Base-by-base conservation (phyloP, 352 stramenopile species). In the Pythium vanterpoolii region DNA sequence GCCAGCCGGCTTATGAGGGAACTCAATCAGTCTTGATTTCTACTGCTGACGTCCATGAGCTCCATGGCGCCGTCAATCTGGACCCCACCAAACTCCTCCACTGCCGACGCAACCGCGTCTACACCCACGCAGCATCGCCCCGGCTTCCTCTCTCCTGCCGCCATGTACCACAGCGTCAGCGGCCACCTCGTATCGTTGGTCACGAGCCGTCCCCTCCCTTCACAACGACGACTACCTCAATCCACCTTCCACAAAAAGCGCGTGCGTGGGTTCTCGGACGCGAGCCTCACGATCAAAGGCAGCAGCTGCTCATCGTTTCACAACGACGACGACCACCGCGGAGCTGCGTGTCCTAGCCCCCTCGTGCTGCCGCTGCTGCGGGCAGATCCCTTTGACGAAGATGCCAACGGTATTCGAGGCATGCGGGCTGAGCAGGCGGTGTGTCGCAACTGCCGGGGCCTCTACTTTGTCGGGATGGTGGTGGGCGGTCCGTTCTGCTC, bases 381-480 rank as follows among this genome's bases (percentile, higher is more conserved):
- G 27, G 40, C 18, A 28, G 40, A 10, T 18, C n/a, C n/a, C n/a
- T n/a, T n/a, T n/a, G n/a, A n/a, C n/a, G 18, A 3, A 24, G 40
- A 46, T 19, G 13, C 5, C 38, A 16, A 33, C 19, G 38, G 13
- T 18, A 24, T 9, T 5, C 28, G 28, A 14, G 53, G 40, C 0
- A 34, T 60, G 30, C 42, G 42, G 2, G 40, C 53, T 3, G n/a
- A 50, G 28, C 53, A 60, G 53, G 13, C 40, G 2, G 42, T 52
- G 39, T 60, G 53, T 23, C 40, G 5, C 19, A 50, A 60, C 53
- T 60, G 53, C 28, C 53, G 28, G 3, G 53, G 9, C 10, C 53
- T 60, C 27, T 60, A 51, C 53, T 60, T 60, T 16, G 40, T 52
- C 1, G 40, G 10, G 6, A 43, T 60, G 14, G 42, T 11, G 19